Percentiles rank a stretch among this genome's conserved stretches.
Conservation (phyloP, 1,284 basidiomycete species). For the Marasmius oreades region DNA sequence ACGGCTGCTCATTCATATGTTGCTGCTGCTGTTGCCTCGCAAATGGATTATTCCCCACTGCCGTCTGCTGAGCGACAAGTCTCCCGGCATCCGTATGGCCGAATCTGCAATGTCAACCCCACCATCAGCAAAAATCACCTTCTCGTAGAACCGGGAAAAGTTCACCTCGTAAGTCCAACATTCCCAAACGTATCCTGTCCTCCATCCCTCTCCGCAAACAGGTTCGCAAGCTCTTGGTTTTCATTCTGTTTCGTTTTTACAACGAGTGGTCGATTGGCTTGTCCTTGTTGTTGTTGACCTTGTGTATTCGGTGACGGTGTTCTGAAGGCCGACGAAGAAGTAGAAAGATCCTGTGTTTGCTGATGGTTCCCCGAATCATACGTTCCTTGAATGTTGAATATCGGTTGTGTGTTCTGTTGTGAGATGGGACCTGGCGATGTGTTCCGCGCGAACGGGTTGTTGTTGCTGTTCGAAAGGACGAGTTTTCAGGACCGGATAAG, state of each 20-base stretch:
- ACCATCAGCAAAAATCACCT: conserved; percentile 1
- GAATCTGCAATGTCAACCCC: conserved; percentile 36
- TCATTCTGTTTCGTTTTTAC: conserved; percentile 58
- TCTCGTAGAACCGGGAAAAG: neutral
- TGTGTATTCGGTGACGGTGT: conserved; percentile 37
- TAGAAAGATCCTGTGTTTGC: conserved; percentile 20
- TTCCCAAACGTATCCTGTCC: conserved; percentile 96
- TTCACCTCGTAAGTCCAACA: conserved; percentile 66
- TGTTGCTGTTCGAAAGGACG: conserved; percentile 54
- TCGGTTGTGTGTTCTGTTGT: conserved; percentile 25
- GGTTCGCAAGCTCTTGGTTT: conserved; percentile 71
- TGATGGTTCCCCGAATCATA: conserved; percentile 35
- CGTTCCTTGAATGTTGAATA: conserved; percentile 64
- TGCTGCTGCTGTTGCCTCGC: conserved; percentile 44
- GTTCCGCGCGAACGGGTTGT: conserved; percentile 87
- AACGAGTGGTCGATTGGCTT: conserved; percentile 32
- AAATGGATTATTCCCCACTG: conserved; percentile 67
- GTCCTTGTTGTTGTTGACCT: no score
- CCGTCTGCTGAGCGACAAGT: conserved; percentile 52
- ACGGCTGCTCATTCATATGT: conserved; percentile 69
- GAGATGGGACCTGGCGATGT: conserved; percentile 31
- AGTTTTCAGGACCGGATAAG: conserved; percentile 1
- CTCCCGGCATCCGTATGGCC: conserved; percentile 64
- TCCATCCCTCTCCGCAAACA: conserved; percentile 85
- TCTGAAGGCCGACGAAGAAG: conserved; percentile 27